Evolutionary conservation across 306 rosid species (phyloP).

Genomic region (Pyrus bretschneideri): DNA sequence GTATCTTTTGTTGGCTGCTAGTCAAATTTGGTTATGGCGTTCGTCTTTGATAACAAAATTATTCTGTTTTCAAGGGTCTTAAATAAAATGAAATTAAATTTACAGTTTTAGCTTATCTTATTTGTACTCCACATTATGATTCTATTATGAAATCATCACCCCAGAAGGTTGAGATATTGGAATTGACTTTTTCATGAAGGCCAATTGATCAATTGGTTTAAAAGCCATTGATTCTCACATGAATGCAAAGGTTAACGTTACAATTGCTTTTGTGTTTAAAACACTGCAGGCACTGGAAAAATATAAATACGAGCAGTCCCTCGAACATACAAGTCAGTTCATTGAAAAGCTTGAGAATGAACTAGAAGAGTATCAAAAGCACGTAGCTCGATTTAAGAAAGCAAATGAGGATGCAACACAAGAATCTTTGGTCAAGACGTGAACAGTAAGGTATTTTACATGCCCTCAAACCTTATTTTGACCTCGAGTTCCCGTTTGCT

Average conservation of each 20-base stretch:
- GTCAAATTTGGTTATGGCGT: too few species aligned
- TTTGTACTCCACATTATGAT: not conserved
- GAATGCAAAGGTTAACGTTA: not conserved
- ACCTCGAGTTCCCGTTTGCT: not conserved
- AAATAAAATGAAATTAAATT: not conserved
- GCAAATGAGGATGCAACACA: slow-evolving; percentile 26
- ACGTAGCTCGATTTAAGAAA: slow-evolving; percentile 47
- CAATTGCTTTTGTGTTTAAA: not conserved
- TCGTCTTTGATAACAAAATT: too few species aligned
- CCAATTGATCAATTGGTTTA: not conserved
- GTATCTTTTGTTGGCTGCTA: too few species aligned
- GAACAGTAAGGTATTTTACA: not conserved
- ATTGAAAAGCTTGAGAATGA: slow-evolving; percentile 80
- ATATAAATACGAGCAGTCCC: slow-evolving; percentile 61
- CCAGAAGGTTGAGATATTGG: not conserved
- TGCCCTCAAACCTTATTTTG: not conserved
- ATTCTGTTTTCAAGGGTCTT: too few species aligned
- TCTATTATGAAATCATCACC: not conserved
- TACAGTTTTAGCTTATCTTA: not conserved
- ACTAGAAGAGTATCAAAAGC: slow-evolving; percentile 59
- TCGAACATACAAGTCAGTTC: slow-evolving; percentile 84
- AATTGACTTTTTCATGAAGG: not conserved
- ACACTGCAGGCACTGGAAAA: slow-evolving; percentile 71
- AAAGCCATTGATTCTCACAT: not conserved
- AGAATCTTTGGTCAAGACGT: slow-evolving; percentile 16